Conservation (phyloP, 2,329 filamentous ascomycete species). For the Knufia petricola region DNA sequence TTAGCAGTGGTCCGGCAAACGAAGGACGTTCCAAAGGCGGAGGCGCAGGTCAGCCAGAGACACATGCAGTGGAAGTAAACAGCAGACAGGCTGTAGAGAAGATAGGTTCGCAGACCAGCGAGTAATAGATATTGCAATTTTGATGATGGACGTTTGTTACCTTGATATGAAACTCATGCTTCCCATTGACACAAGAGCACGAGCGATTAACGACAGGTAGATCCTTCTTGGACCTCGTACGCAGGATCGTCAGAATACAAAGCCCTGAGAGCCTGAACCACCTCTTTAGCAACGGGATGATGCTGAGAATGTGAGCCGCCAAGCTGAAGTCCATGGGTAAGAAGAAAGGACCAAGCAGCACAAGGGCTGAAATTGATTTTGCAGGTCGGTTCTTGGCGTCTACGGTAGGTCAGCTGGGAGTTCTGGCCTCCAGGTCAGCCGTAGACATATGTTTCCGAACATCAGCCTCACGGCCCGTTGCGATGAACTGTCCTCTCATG, state of each 20-base stretch:
- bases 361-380: neutral
- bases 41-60: too few relatives aligned
- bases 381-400: neutral
- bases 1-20: too few relatives aligned
- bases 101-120: too few relatives aligned
- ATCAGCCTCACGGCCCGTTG: too few relatives aligned
- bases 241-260: neutral
- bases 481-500: conserved; percentile 1
- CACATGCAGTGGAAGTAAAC: too few relatives aligned
- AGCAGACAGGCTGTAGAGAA: too few relatives aligned
- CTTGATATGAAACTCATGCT: conserved; percentile 11
- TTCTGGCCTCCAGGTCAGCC: too few relatives aligned
- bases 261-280: conserved; percentile 2
- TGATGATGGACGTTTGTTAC: conserved; percentile 10
- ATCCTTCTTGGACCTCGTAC: conserved; percentile 7
- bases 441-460: too few relatives aligned
- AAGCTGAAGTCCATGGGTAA: conserved; percentile 9
- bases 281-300: conserved; percentile 7
- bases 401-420: neutral
- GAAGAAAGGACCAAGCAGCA: neutral
- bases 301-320: conserved; percentile 11
- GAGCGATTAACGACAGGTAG: conserved; percentile 12
- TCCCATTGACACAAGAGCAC: conserved; percentile 1
- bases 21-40: too few relatives aligned
- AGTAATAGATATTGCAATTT: too few relatives aligned